Base-by-base conservation (phyloP, 2,329 filamentous ascomycete genomes). In the Pseudogymnoascus sp. region DNA sequence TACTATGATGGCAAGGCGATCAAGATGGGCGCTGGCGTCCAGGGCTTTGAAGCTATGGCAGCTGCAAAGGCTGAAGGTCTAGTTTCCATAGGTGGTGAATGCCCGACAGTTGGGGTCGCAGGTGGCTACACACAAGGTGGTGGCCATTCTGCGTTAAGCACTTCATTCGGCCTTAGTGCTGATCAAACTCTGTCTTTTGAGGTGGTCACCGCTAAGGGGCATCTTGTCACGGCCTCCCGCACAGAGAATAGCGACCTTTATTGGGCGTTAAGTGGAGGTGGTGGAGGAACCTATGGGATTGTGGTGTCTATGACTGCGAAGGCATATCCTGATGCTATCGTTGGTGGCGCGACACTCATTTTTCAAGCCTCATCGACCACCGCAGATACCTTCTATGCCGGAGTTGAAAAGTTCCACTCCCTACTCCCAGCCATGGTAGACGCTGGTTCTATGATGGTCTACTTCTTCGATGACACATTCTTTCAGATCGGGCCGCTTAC, bases 41-140 rank as follows among this genome's bases (percentile, higher is more conserved):
- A 79, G 44, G 82, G 76, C 0, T 75, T 70, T 23, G 81, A 86
- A 40, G 76, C 76, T 0, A 74, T 80, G 37, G 68, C 73, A 21
- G 72, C 76, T 28, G 79, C 80, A 1, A 67, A 79, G 46, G 70
- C 71, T 0, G 67, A 75, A 53, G 77, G 75, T 21, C 67, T 83
- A 1, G 71, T 77, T 11, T 77, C 82, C 5, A 76, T 86, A 4
- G 80, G 79, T 0, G 84, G 83, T 3, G 80, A 83, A 64, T 84
- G 82, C 67, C 75, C 80, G 0, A 82, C 79, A 0, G 84, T 88
- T 4, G 84, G 84, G 1, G 67, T 84, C 6, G 80, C 82, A 0
- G 86, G 85, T 14, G 85, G 85, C 1, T 88, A 82, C 67, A 79
- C 76, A 2, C 82, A 85, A 70, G 84, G 84, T 4, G 86, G 84